Conservation (phyloP, 306 rosid species). For the Sindora glabra region DNA sequence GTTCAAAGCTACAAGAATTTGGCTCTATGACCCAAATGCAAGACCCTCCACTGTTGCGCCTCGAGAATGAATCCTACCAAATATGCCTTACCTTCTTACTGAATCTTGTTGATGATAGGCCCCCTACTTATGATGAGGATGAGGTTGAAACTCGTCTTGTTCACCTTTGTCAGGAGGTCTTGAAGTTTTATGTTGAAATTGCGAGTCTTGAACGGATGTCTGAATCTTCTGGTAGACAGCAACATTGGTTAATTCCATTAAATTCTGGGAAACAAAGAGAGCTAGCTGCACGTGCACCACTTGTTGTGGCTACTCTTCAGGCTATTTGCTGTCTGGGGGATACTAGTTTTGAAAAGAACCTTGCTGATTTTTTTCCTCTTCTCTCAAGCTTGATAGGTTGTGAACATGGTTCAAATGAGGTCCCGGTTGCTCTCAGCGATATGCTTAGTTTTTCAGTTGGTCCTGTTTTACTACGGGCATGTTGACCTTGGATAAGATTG, state of each 20-base stretch:
- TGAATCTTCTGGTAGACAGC: conserved; percentile 51
- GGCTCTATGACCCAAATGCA: conserved; percentile 94
- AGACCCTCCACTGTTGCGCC: conserved; percentile 95
- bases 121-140: conserved; percentile 44
- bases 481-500: conserved; percentile 44
- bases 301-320: conserved; percentile 85
- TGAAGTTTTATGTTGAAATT: conserved; percentile 63
- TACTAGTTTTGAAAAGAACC: conserved; percentile 59
- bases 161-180: conserved; percentile 65
- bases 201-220: conserved; percentile 37
- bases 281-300: conserved; percentile 84
- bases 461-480: conserved; percentile 69
- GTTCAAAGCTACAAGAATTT: conserved; percentile 85
- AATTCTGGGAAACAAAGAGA: conserved; percentile 86
- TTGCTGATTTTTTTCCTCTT: conserved; percentile 72
- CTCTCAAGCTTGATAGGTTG: conserved; percentile 78
- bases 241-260: conserved; percentile 73
- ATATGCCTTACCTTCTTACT: conserved; percentile 81
- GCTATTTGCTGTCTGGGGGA: conserved; percentile 73
- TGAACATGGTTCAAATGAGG: conserved; percentile 91
- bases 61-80: conserved; percentile 94
- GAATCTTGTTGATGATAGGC: conserved; percentile 70
- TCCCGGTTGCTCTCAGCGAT: conserved; percentile 79
- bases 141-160: conserved; percentile 72
- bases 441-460: conserved; percentile 85